Conservation (phyloP, 208 protist species). For the Acanthamoeba rhysodes region DNA sequence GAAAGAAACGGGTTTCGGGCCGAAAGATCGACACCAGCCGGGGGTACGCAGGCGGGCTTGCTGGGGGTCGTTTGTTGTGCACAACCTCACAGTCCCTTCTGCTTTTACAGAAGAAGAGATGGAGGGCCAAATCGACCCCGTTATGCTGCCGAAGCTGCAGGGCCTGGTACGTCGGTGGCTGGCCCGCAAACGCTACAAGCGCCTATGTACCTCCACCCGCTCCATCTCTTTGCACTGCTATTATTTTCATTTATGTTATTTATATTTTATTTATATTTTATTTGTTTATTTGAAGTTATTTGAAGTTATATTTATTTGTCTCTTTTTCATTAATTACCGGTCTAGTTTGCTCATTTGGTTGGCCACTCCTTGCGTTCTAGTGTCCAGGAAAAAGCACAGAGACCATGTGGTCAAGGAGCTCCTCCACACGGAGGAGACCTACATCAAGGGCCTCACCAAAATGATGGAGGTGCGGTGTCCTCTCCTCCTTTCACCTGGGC, state of each 20-base stretch:
- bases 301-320: neutral
- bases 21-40: too few relatives aligned
- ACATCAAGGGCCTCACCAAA: conserved; percentile 43
- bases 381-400: conserved; percentile 61
- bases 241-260: too few relatives aligned
- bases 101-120: neutral
- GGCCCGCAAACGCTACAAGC: conserved; percentile 61
- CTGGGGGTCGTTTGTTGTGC: too few relatives aligned
- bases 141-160: neutral
- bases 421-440: conserved; percentile 61
- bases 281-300: neutral
- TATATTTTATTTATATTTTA: too few relatives aligned
- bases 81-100: neutral
- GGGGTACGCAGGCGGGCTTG: too few relatives aligned
- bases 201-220: conserved; percentile 1
- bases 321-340: neutral
- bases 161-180: conserved; percentile 65
- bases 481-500: neutral
- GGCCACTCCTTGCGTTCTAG: neutral
- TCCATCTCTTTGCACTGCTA: neutral
- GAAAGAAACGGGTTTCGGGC: too few relatives aligned
- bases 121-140: neutral
- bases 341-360: conserved; percentile 3
- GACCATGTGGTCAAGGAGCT: conserved; percentile 65
- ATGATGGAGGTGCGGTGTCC: conserved; percentile 33